Evolutionary conservation across 1,139 yeast species (phyloP), one percentile per base, ranked within the genome.

Genomic region (Yamadazyma mexicana): DNA sequence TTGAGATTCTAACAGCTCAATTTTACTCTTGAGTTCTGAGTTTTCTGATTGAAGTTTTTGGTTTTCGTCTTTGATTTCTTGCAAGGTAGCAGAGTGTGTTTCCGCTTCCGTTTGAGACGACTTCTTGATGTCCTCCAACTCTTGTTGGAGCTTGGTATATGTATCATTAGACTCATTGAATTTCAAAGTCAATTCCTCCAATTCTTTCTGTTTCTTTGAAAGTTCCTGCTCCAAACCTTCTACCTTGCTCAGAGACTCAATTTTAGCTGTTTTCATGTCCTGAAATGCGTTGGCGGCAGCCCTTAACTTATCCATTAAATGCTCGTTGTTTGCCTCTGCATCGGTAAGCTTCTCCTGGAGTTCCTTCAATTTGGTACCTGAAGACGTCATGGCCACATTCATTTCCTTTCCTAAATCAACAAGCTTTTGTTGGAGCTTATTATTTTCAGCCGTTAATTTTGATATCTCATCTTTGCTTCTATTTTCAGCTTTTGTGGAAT

Each of bases 261-360:
- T 9, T 40, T 63, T 60, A 3, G 58, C 54, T 3, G 42, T 41
- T 42, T 66, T 73, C 42, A 75, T 41, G 10, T 61, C 72, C 50
- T 68, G 77, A 38, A 70, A 64, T 1, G 73, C 66, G 9, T 59
- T 56, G 1, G 78, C 77, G 7, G 79, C 79, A 5, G 75, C 56
- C 35, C 76, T 58, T 34, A 76, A 59, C 44, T 73, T 75, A 20
- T 61, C 69, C 69, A 75, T 64, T 25, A 61, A 58, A 51, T 55
- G 73, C 35, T 52, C 63, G 48, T 58, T 72, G 15, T 55, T 58
- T 4, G 59, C 73, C 35, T 68, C 68, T 4, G 61, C 46, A 9
- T 70, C 73, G n/a, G 37, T 30, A 4, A 58, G 35, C 33, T 54
- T 57, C 11, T 56, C 52, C 46, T 55, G 28, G 12, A 64, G 37